These are phyloP conservation scores for Pichia terricola DNA, from an alignment of 1,139 yeast species.

Conservation along the genomic window DNA sequence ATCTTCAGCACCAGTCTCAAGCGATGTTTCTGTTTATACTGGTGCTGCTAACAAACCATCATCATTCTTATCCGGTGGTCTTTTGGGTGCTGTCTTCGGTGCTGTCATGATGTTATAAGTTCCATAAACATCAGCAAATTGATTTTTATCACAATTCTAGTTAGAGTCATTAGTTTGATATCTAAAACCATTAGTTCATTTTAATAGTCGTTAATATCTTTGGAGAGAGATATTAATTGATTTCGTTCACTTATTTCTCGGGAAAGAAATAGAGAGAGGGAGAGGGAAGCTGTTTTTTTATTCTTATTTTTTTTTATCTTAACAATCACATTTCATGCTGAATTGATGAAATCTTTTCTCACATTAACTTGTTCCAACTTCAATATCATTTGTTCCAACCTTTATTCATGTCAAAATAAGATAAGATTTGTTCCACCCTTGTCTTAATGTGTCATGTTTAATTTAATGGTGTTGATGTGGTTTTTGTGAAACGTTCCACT, in stretches of 20 bases:
- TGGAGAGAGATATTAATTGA: conserved; percentile 7
- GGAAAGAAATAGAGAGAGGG: conserved; percentile 12
- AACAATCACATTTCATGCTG: background rate
- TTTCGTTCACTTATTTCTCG: conserved; percentile 1
- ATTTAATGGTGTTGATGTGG: background rate
- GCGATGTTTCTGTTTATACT: conserved; percentile 2
- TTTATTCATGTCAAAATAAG: background rate
- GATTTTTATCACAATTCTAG: too few relatives aligned
- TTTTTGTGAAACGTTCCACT: background rate
- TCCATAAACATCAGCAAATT: background rate
- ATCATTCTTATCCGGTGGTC: conserved; percentile 7
- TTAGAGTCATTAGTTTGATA: background rate
- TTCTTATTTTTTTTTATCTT: background rate
- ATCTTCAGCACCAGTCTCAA: background rate
- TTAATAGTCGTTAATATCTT: conserved; percentile 3
- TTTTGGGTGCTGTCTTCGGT: conserved; percentile 8
- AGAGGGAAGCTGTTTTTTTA: conserved; percentile 7
- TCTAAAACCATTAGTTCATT: background rate
- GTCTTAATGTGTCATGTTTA: background rate
- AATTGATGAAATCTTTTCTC: background rate
- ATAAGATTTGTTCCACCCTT: background rate
- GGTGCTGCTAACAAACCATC: conserved; percentile 6
- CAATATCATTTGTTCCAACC: conserved; percentile 6
- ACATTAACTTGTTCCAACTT: conserved; percentile 1
- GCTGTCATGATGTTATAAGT: conserved; percentile 7